phyloP scores from a whole-genome alignment of 805 yeast genomes.

The Metschnikowia bowlesiae region DNA sequence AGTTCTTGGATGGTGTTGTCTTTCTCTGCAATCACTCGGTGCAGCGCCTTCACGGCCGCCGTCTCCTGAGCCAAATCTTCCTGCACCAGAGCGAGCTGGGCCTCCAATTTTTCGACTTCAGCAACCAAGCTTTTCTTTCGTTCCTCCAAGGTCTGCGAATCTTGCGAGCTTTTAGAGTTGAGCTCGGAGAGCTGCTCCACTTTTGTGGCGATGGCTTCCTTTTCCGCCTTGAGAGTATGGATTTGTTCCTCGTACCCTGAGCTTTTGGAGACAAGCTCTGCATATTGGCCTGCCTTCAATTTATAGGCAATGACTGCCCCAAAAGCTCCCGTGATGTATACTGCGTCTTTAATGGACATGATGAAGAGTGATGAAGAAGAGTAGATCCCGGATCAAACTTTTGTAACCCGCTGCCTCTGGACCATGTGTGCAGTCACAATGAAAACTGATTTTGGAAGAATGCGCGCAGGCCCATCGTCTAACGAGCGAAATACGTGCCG shows the following conservation, averaged over 20 bases:
- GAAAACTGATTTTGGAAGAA: neutral
- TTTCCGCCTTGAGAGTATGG: conserved; percentile 4
- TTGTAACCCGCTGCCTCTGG: neutral
- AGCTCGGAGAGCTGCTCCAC: neutral
- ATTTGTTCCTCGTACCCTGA: conserved; percentile 4
- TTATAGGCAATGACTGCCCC: conserved; percentile 8
- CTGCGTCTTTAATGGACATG: conserved; percentile 7
- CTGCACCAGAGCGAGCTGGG: neutral
- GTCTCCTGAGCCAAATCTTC: conserved; percentile 2
- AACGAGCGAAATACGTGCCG: neutral
- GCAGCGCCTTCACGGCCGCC: conserved; percentile 2
- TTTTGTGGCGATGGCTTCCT: conserved; percentile 4
- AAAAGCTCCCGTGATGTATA: conserved; percentile 5
- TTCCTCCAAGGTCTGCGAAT: neutral
- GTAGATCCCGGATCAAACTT: neutral
- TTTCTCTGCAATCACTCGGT: neutral
- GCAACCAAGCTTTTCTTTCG: neutral
- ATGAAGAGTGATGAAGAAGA: neutral
- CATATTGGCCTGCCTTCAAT: conserved; percentile 8
- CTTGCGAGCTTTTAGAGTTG: conserved; percentile 2
- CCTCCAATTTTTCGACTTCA: neutral
- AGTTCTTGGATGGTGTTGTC: neutral
- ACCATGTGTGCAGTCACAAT: conserved; percentile 2
- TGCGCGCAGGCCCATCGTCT: neutral
- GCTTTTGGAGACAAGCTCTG: conserved; percentile 2